Base-by-base conservation (phyloP, 2,329 filamentous ascomycete genomes). In the Hypoxylon sp. region DNA sequence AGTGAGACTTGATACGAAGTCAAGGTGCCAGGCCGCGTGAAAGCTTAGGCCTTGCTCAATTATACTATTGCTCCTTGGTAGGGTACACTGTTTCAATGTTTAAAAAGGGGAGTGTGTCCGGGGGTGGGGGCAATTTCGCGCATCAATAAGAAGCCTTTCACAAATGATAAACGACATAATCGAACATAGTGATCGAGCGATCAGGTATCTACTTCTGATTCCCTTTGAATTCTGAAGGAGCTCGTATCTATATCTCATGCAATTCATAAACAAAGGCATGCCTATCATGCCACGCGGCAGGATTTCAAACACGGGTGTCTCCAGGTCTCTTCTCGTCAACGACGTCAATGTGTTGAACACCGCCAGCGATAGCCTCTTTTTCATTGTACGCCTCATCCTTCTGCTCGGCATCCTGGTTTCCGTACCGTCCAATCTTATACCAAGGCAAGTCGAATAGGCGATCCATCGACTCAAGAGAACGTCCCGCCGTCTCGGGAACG, bases 401-500 rank as follows among this genome's bases (percentile, higher is more conserved):
- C 50, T 75, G 70, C 4, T 84, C 82, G 6, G 84, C 85, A 69
- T 86, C 82, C 64, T 72, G 72, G 72, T 86, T 85, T 0, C 85
- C 85, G 68, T 82, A 73, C 0, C 81, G 78, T 30, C 91, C 91
- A 68, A 94, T 92, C 75, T 85, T 84, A 75, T 91, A 88, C 91
- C 91, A 94, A 0, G 88, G 89, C 50, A 93, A 80, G 52, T 84
- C 85, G 72, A 93, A 93, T 66, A 93, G 80, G 24, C 83, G 80
- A 72, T 93, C 89, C 85, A 93, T 91, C 67, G 82, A 87, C 79
- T 91, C 89, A 6, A 91, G 80, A 51, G 79, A 81, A n/a, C 83
- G 80, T 0, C 90, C 90, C 0, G 85, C 84, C 0, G 89, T 91
- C 81, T 93, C 91, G 0, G 91, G 91, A 1, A 94, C 84, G 64